Evolutionary conservation across 768 basidiomycete genomes (phyloP).

Genomic region (Collybiopsis confluens): DNA sequence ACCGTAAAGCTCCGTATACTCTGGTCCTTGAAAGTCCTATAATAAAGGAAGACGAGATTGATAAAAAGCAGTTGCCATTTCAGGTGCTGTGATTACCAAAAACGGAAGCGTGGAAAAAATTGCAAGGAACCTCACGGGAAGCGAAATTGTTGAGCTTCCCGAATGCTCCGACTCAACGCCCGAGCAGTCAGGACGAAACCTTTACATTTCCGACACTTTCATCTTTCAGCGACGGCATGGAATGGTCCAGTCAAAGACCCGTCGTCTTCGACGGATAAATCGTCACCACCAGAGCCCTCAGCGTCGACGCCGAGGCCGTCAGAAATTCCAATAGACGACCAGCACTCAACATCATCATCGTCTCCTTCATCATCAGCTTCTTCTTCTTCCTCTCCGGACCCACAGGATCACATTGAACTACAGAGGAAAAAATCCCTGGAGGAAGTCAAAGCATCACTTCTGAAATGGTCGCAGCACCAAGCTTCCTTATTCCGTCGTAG

Average conservation of each 20-base stretch:
- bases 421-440: conserved; percentile 23
- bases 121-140: too few relatives aligned
- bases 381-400: neutral
- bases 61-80: neutral
- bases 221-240: neutral
- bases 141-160: neutral
- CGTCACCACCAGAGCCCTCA: neutral
- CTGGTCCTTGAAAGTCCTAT: too few relatives aligned
- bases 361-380: conserved; percentile 3
- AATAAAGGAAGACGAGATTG: too few relatives aligned
- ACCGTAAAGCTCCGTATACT: too few relatives aligned
- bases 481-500: conserved; percentile 44
- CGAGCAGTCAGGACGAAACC: neutral
- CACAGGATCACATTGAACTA: neutral
- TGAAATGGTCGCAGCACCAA: conserved; percentile 47
- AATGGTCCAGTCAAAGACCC: neutral
- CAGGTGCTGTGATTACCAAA: neutral
- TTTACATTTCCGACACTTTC: neutral
- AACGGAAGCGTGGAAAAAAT: neutral
- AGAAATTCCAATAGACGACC: neutral
- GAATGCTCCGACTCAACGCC: conserved; percentile 1
- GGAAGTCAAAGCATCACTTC: conserved; percentile 31
- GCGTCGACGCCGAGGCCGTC: neutral
- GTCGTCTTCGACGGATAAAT: neutral
- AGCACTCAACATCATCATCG: neutral